These are phyloP conservation scores for Diaporthe longicolla DNA, from an alignment of 2,329 filamentous ascomycete genomes.

Conservation along the genomic window DNA sequence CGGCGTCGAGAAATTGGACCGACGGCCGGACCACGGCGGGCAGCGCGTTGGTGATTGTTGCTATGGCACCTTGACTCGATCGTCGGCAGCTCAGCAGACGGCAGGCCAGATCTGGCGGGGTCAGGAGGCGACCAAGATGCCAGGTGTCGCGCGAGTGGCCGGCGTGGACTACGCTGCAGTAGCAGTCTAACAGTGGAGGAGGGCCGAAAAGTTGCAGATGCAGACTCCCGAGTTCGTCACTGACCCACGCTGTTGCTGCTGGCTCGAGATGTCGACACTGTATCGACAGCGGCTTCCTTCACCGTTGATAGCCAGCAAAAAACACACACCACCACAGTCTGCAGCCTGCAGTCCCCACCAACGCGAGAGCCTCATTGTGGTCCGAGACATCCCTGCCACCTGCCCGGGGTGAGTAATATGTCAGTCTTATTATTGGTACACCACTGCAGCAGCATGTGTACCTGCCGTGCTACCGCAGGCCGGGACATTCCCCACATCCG, in stretches of 20 bases:
- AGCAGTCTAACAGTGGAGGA: not conserved
- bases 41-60: not conserved
- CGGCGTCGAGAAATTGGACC: conserved; percentile 1
- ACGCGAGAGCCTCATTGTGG: conserved; percentile 38
- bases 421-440: not conserved
- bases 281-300: not conserved
- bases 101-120: conserved; percentile 5
- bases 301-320: conserved; percentile 4
- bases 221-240: not conserved
- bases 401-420: not conserved
- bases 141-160: not conserved
- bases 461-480: not conserved
- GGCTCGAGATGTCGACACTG: not conserved
- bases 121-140: not conserved
- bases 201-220: conserved; percentile 12
- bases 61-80: conserved; percentile 23
- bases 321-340: not conserved
- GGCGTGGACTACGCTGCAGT: not conserved
- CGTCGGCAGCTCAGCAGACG: conserved; percentile 11
- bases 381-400: conserved; percentile 3
- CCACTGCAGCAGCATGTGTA: not conserved
- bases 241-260: not conserved
- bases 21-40: not conserved
- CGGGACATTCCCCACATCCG: conserved; percentile 2
- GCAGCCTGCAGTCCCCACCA: conserved; percentile 1